Percentiles rank a stretch among this genome's conserved stretches.
These are phyloP conservation scores for Prunus mira DNA, from an alignment of 306 rosid genomes.

Conservation along the genomic window DNA sequence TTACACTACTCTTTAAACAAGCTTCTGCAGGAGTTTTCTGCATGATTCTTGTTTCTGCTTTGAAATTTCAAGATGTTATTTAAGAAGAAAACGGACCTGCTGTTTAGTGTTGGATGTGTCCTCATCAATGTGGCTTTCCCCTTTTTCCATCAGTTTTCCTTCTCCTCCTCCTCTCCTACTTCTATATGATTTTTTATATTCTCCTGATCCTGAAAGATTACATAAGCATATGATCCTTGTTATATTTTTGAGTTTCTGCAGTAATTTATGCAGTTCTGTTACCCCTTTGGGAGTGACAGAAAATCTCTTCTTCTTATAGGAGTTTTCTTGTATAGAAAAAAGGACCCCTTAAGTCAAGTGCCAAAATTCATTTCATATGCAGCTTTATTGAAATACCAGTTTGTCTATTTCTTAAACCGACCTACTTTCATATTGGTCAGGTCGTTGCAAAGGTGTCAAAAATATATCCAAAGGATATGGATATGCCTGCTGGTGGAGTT, in stretches of 20 bases:
- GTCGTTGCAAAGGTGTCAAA: conserved; percentile 65
- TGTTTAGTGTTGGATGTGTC: background rate
- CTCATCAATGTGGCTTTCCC: background rate
- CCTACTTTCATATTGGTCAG: conserved; percentile 36
- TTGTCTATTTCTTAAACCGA: background rate
- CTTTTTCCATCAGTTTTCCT: background rate
- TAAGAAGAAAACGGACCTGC: background rate
- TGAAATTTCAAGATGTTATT: conserved; percentile 1
- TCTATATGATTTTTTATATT: background rate
- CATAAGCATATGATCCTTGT: background rate
- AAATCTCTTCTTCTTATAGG: background rate
- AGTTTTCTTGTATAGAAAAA: background rate
- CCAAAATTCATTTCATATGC: background rate
- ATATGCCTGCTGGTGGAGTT: conserved; percentile 56
- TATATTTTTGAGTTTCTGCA: background rate
- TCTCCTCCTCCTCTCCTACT: background rate
- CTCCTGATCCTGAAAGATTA: background rate
- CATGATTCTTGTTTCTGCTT: background rate
- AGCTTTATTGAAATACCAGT: background rate
- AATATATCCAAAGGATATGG: conserved; percentile 69
- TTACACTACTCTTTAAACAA: background rate
- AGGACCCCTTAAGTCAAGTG: background rate
- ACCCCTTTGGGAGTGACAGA: background rate
- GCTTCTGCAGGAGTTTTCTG: background rate
- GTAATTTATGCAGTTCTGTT: background rate